Percentiles rank a stretch among this genome's conserved stretches.
Conservation (phyloP, 2,329 filamentous ascomycete genomes). For the Colletotrichum theobromicola region DNA sequence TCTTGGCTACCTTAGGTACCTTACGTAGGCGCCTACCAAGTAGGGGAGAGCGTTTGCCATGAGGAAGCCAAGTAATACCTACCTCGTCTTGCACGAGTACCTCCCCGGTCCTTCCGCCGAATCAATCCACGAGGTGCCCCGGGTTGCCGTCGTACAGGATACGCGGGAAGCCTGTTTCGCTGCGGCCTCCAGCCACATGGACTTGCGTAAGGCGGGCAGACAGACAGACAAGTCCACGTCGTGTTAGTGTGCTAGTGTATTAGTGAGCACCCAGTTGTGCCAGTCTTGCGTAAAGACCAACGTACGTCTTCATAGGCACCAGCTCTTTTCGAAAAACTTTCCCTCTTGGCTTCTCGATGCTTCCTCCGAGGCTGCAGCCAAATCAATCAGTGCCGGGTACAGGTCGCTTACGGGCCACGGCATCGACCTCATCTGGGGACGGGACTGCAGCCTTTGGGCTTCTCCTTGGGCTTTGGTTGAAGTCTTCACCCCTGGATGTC, state of each 20-base stretch:
- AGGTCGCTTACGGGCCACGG: no score
- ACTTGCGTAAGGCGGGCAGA: slow-evolving; percentile 35
- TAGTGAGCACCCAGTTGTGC: not conserved
- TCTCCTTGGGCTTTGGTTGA: not conserved
- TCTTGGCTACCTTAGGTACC: no score
- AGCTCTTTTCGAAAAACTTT: not conserved
- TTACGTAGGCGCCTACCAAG: not conserved
- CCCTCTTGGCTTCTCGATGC: not conserved
- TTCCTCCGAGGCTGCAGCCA: not conserved
- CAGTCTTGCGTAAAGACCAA: not conserved
- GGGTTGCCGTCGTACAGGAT: not conserved
- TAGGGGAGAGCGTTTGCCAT: not conserved
- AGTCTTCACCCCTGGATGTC: not conserved
- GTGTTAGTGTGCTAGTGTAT: not conserved
- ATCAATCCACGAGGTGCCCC: not conserved
- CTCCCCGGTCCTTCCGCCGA: not conserved
- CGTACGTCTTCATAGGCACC: not conserved
- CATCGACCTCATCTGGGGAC: not conserved
- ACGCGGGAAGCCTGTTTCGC: slow-evolving; percentile 2
- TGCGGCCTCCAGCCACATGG: slow-evolving; percentile 33
- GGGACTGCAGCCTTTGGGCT: not conserved
- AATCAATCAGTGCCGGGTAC: no score
- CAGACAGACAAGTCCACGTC: not conserved
- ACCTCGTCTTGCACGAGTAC: no score
- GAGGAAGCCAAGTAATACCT: no score